These are phyloP conservation scores for Metroxylon sagu DNA, from an alignment of 176 grass and related monocot genomes.

Conservation along the genomic window DNA sequence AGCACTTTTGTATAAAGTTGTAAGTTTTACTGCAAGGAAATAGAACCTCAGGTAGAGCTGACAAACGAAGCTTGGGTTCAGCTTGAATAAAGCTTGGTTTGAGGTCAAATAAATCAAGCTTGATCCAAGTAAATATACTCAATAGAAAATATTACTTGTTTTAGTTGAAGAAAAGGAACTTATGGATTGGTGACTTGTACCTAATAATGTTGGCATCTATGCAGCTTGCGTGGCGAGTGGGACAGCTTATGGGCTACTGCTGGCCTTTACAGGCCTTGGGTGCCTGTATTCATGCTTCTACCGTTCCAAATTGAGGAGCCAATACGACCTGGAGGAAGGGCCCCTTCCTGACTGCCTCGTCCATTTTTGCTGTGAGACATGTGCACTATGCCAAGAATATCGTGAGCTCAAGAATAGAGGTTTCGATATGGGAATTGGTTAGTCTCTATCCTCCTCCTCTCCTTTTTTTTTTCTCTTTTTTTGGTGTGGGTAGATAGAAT, in stretches of 20 bases:
- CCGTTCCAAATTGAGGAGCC: slow-evolving; percentile 56
- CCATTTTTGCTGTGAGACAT: slow-evolving; percentile 81
- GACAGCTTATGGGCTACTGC: slow-evolving; percentile 23
- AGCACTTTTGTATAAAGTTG: no score
- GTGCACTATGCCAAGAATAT: slow-evolving; percentile 75
- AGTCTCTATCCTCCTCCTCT: slow-evolving; percentile 7
- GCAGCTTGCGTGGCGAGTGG: slow-evolving; percentile 61
- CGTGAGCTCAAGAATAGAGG: slow-evolving; percentile 81
- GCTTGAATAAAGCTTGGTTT: no score
- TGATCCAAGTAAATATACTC: no score
- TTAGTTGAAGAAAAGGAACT: no score
- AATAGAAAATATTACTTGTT: no score
- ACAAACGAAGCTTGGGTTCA: no score
- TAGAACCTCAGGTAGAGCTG: no score
- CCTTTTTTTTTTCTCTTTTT: background rate
- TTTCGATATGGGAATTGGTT: slow-evolving; percentile 88
- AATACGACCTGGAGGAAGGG: slow-evolving; percentile 61
- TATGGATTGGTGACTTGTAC: no score
- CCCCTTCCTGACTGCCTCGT: slow-evolving; percentile 69
- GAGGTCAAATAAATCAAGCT: no score
- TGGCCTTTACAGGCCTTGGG: slow-evolving; percentile 40
- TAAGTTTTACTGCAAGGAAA: no score
- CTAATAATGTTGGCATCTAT: background rate
- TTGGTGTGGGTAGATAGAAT: no score
- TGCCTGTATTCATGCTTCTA: slow-evolving; percentile 90